These are phyloP conservation scores for Endogone sp. DNA, from an alignment of 192 early-diverging fungal species.

Conservation along the genomic window DNA sequence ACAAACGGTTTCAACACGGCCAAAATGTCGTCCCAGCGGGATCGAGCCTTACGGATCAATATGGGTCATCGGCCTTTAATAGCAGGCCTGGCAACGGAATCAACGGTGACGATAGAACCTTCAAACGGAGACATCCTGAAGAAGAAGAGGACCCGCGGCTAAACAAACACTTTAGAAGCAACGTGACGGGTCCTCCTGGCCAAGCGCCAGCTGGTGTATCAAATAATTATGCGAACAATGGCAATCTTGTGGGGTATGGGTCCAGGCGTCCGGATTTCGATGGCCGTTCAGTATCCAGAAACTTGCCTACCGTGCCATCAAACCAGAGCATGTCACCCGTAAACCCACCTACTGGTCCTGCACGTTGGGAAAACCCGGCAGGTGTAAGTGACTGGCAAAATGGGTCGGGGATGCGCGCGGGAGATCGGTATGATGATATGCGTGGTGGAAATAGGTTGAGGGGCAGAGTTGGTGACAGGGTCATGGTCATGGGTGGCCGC, in stretches of 20 bases:
- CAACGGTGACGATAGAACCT: constrained; percentile 1
- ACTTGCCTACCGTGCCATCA: constrained; percentile 6
- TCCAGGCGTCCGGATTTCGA: constrained; percentile 11
- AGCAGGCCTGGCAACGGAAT: constrained; percentile 19
- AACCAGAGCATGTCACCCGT: constrained; percentile 1
- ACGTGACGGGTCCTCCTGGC: constrained; percentile 4
- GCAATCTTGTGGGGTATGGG: constrained; percentile 4
- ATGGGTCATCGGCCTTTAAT: constrained; percentile 10
- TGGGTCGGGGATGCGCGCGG: constrained; percentile 9
- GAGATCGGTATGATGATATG: constrained; percentile 21
- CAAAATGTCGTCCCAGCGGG: constrained; percentile 18
- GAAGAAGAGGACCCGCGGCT: constrained; percentile 17
- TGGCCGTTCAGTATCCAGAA: neutral
- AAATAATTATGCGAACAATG: constrained; percentile 8
- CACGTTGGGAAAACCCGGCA: constrained; percentile 15
- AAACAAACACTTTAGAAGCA: constrained; percentile 18
- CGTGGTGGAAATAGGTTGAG: constrained; percentile 1
- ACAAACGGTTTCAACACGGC: constrained; percentile 11
- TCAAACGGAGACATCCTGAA: constrained; percentile 16
- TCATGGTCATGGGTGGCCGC: constrained; percentile 10
- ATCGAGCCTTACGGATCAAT: constrained; percentile 24
- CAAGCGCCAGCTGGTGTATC: neutral
- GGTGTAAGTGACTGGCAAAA: neutral
- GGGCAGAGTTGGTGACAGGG: neutral
- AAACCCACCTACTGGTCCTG: constrained; percentile 10